Base-by-base conservation (phyloP, 2,329 filamentous ascomycete genomes). In the Aspergillus texensis region DNA sequence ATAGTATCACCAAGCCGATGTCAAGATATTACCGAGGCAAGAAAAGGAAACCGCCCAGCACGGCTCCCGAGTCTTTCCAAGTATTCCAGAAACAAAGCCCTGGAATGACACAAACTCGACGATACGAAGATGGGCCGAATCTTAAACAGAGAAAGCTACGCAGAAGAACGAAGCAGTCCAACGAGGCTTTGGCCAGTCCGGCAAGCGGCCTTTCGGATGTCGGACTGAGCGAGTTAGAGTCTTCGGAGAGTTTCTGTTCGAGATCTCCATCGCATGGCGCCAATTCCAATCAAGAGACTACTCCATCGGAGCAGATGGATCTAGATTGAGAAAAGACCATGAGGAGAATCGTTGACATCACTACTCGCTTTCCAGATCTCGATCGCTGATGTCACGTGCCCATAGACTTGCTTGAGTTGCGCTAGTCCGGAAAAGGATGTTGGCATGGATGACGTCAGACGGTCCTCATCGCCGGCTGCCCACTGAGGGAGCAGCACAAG, bases 401-500 rank as follows among this genome's bases (percentile, higher is more conserved):
- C 48, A 14, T 61, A 28, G 21, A 28, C 21, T 41, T 39, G 46
- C 21, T 43, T 19, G n/a, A 28, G 19, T 50, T 36, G 34, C 46
- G 30, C 57, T 67, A 63, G 52, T 34, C 58, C 53, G 21, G 60
- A 57, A 61, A 53, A 10, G 57, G 53, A 24, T 26, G 34, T 39
- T 30, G n/a, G 10, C 24, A 59, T 60, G 26, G n/a, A 73, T 78
- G 76, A 78, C 76, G 76, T 78, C 76, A 78, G 32, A 21, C 36
- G 34, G 48, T 64, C 59, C 68, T 71, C 70, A 74, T 67, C 46
- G 60, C 41, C 36, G 39, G 14, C 58, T 56, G 45, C 53, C 58
- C 54, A 54, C 43, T 57, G 41, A 24, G n/a, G 55, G 26, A 28
- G 12, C 11, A 48, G 4, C 50, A 28, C 4, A 14, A 14, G 8